Base-by-base conservation (phyloP, 2,329 filamentous ascomycete species). In the Chaetomium sp. region DNA sequence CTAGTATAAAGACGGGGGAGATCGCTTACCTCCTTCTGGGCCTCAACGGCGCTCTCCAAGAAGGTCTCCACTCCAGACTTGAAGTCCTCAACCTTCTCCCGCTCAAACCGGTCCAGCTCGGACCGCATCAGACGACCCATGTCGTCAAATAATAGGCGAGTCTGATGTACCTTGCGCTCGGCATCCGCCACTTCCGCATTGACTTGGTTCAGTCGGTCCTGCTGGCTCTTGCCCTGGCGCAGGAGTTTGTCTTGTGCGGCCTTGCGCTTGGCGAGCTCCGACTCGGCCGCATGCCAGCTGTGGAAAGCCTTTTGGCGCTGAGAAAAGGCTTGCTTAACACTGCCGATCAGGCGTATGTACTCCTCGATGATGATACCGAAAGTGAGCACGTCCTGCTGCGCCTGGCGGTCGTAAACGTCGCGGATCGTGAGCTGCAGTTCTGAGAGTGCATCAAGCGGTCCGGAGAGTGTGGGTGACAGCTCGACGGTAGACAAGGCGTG, bases 51-150 rank as follows among this genome's bases (percentile, higher is more conserved):
- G 67, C 94, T 91, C 76, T 99, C 94, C 65, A 99, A 73, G 73
- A 96, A 99, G 1, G 94, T 99, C 76, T 99, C 94, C 1, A 99
- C 91, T 0, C 91, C 92, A 60, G 88, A 94, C 78, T 99, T 99
- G 72, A 99, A 99, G 69, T 99, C 94, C 69, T 99, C 94, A 3
- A 99, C 94, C 77, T 99, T 99, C 73, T 99, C 94, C 65, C 82
- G 83, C 74, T 99, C 94, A 67, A 99, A 99, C 14, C 91, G 81
- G 66, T 97, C 94, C 62, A 99, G 78, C 71, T 99, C 94, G 38
- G 79, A 80, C 58, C 90, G 84, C 91, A 99, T 94, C 67, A 96
- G 75, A 10, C 91, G 81, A 11, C 94, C 94, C 91, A 99, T 97
- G 67, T 99, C 94, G 63, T 99, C 94, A 66, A 99, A 99, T 46